Evolutionary conservation across 495 filamentous ascomycete species (phyloP).

Genomic region (Penicillium subrubescens): DNA sequence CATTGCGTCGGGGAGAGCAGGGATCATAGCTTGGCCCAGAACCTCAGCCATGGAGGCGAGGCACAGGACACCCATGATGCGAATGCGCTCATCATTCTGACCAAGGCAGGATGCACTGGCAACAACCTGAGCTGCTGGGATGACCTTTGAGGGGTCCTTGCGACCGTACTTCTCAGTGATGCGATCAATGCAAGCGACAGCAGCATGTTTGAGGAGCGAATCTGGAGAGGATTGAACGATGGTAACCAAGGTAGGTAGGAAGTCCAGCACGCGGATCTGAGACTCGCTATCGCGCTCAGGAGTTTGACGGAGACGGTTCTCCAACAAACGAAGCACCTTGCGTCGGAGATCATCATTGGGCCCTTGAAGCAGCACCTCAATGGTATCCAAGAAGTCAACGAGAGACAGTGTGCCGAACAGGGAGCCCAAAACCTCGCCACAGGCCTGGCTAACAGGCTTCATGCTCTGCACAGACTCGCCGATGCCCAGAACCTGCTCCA

Average conservation of each 20-base stretch:
- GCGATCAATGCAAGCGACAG: slow-evolving; percentile 83
- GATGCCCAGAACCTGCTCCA: slow-evolving; percentile 68
- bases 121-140: slow-evolving; percentile 68
- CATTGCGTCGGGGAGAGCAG: slow-evolving; percentile 75
- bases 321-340: slow-evolving; percentile 78
- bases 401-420: slow-evolving; percentile 79
- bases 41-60: slow-evolving; percentile 86
- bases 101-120: slow-evolving; percentile 75
- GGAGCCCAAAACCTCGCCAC: slow-evolving; percentile 68
- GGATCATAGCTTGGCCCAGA: slow-evolving; percentile 79
- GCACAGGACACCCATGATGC: slow-evolving; percentile 81
- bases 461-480: slow-evolving; percentile 60
- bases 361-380: slow-evolving; percentile 73
- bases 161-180: slow-evolving; percentile 92
- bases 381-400: slow-evolving; percentile 79
- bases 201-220: slow-evolving; percentile 73
- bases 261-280: slow-evolving; percentile 68
- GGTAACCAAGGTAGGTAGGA: slow-evolving; percentile 72
- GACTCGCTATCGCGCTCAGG: slow-evolving; percentile 66
- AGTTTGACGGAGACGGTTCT: slow-evolving; percentile 69
- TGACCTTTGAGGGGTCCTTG: slow-evolving; percentile 69
- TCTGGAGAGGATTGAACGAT: slow-evolving; percentile 73
- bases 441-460: slow-evolving; percentile 63
- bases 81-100: slow-evolving; percentile 68
- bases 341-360: slow-evolving; percentile 71